These are phyloP conservation scores for Rhazya stricta DNA, from an alignment of 257 asterid species.

Conservation along the genomic window DNA sequence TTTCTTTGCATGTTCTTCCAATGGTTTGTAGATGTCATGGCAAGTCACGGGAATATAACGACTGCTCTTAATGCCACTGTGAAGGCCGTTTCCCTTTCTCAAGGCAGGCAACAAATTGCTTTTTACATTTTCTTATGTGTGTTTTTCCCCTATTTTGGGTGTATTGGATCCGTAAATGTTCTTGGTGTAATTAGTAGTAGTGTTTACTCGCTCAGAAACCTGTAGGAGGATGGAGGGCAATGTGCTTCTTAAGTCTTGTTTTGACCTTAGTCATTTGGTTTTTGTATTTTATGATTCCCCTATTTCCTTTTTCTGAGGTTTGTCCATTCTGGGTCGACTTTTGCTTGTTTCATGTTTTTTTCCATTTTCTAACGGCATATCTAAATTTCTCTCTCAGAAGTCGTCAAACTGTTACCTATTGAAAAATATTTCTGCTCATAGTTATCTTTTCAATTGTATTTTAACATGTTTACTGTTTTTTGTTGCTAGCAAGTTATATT, in stretches of 20 bases:
- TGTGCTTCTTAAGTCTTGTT: background rate
- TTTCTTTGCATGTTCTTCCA: conserved; percentile 81
- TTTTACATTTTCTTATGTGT: conserved; percentile 27
- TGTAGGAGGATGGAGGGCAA: background rate
- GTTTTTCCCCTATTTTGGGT: conserved; percentile 9
- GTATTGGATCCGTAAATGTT: conserved; percentile 21
- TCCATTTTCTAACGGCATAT: background rate
- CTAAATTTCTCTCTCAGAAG: background rate
- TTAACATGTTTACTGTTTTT: background rate
- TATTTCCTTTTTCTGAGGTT: background rate
- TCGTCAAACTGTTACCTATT: background rate
- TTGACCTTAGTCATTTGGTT: background rate
- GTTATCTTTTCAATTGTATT: background rate
- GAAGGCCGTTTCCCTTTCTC: conserved; percentile 86
- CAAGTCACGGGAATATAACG: conserved; percentile 72
- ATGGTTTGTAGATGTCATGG: conserved; percentile 91
- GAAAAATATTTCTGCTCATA: background rate
- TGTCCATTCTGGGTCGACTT: background rate
- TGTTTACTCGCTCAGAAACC: background rate
- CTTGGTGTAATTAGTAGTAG: conserved; percentile 10
- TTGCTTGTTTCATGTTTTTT: background rate
- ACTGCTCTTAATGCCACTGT: conserved; percentile 78
- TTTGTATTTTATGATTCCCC: background rate
- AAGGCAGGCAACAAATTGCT: conserved; percentile 79
- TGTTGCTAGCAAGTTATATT: background rate